phyloP scores from a whole-genome alignment of 768 basidiomycete species.

The Lentinula edodes region DNA sequence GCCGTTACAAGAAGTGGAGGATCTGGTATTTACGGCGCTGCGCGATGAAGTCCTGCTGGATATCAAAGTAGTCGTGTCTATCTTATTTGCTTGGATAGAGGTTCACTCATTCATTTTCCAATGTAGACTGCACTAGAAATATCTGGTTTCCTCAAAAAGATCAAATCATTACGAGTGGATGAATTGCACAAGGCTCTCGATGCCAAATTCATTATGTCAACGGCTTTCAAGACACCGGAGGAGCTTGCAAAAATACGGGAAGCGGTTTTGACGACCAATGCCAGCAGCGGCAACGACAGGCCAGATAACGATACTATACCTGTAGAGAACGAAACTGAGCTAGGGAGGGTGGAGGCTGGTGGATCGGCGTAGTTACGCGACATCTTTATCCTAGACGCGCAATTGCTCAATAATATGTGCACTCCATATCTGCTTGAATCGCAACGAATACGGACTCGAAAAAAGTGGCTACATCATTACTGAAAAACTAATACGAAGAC shows the following conservation, averaged over 20 bases:
- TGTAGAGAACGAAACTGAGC: background rate
- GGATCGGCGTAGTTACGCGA: background rate
- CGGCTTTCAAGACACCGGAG: slow-evolving; percentile 39
- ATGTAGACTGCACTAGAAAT: slow-evolving; percentile 35
- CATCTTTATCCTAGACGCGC: background rate
- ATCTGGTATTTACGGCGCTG: slow-evolving; percentile 40
- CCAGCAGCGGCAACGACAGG: background rate
- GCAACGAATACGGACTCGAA: background rate
- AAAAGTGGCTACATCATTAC: too few relatives aligned
- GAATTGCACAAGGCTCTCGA: slow-evolving; percentile 41
- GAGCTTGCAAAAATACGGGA: slow-evolving; percentile 29
- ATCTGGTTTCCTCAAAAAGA: slow-evolving; percentile 28
- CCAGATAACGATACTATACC: background rate
- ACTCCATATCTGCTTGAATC: background rate
- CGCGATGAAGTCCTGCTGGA: slow-evolving; percentile 25
- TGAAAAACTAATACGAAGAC: too few relatives aligned
- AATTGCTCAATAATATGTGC: background rate
- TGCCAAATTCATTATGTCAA: slow-evolving; percentile 36
- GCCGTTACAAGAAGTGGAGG: slow-evolving; percentile 56
- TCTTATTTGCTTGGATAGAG: background rate
- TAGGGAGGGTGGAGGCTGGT: background rate
- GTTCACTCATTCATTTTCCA: slow-evolving; percentile 13
- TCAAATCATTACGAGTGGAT: slow-evolving; percentile 32
- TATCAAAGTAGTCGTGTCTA: slow-evolving; percentile 25
- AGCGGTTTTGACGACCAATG: background rate